These are phyloP conservation scores for Melaleuca quinquenervia DNA, from an alignment of 345 rosid genomes.

Conservation along the genomic window DNA sequence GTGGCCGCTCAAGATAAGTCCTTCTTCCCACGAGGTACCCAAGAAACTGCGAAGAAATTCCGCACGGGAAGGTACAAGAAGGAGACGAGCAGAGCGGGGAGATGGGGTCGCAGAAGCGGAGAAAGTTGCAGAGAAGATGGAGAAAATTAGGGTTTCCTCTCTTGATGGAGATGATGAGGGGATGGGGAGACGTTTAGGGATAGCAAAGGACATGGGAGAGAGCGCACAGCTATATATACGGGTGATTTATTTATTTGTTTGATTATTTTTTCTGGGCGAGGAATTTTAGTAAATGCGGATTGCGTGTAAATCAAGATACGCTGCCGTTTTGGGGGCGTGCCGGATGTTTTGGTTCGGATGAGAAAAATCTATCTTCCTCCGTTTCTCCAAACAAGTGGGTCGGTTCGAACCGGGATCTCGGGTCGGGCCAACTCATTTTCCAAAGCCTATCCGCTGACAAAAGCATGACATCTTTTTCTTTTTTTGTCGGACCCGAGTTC, in stretches of 20 bases:
- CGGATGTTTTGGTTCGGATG: neutral
- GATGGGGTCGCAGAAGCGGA: neutral
- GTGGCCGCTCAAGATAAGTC: neutral
- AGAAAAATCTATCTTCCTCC: neutral
- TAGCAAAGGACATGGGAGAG: neutral
- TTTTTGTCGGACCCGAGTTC: neutral
- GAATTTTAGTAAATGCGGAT: neutral
- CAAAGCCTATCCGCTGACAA: neutral
- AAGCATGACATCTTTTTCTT: neutral
- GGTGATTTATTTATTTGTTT: neutral
- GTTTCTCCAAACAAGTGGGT: neutral
- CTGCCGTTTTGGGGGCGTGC: neutral
- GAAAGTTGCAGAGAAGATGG: neutral
- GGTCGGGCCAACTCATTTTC: neutral
- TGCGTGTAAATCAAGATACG: neutral
- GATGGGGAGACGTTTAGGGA: neutral
- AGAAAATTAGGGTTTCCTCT: neutral
- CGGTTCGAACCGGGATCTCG: neutral
- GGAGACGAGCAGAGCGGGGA: neutral
- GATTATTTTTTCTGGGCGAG: neutral
- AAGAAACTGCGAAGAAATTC: neutral
- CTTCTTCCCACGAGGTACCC: neutral
- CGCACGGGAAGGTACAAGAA: neutral
- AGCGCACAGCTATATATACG: neutral
- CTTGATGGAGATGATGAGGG: neutral